Conservation (phyloP, 2,329 filamentous ascomycete genomes). For the Xylariaceae sp. region DNA sequence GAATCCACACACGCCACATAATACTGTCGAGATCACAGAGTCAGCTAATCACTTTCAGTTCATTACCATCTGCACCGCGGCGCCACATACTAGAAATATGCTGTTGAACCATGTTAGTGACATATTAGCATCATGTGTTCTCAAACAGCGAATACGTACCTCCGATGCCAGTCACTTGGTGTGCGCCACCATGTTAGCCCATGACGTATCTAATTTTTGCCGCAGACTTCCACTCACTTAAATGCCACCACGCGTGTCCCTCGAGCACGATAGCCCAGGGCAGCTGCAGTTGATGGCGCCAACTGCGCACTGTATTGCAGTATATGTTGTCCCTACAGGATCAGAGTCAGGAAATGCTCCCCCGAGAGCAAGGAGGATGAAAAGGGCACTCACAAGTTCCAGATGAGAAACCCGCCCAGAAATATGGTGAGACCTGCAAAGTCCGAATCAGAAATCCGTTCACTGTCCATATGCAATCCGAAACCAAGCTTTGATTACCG, state of each 20-base stretch:
- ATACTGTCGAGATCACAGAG: constrained; percentile 41
- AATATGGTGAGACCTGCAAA: constrained; percentile 62
- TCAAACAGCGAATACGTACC: constrained; percentile 16
- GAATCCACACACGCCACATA: constrained; percentile 77
- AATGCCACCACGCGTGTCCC: constrained; percentile 57
- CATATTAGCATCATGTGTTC: background rate
- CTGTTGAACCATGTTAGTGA: constrained; percentile 32
- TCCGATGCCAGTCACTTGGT: constrained; percentile 71
- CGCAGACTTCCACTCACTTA: constrained; percentile 46
- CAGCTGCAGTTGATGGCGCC: constrained; percentile 65
- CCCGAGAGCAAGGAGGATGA: too few species aligned
- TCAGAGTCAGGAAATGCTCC: too few species aligned
- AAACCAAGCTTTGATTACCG: too few species aligned
- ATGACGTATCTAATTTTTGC: too few species aligned
- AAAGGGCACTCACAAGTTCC: too few species aligned
- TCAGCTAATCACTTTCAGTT: background rate
- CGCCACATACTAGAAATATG: constrained; percentile 62
- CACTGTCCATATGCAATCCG: too few species aligned
- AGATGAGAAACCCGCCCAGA: constrained; percentile 69
- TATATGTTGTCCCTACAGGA: constrained; percentile 77
- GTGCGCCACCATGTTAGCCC: too few species aligned
- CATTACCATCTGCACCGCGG: background rate
- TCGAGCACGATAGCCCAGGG: constrained; percentile 72
- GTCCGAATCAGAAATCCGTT: too few species aligned
- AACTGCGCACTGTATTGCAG: constrained; percentile 61